Percentiles rank a stretch among this genome's conserved stretches.
Conservation (phyloP, 2,329 filamentous ascomycete species). For the Myriosclerotinia duriaeana region DNA sequence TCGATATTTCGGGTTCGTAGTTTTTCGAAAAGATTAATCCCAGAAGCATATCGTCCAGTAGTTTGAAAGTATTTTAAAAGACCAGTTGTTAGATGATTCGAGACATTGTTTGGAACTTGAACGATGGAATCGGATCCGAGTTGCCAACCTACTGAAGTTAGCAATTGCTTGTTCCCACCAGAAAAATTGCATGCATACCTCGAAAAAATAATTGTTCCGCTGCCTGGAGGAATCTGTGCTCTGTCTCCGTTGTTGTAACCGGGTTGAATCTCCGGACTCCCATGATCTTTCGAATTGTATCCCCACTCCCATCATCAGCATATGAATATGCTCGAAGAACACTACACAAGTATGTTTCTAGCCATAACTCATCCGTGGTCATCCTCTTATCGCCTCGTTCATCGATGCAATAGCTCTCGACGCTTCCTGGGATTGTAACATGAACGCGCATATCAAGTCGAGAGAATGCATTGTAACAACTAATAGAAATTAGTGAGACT, state of each 20-base stretch:
- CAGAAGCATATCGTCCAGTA: constrained; percentile 88
- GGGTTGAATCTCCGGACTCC: constrained; percentile 97
- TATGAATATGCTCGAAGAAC: constrained; percentile 94
- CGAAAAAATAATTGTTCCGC: constrained; percentile 94
- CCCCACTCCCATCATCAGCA: constrained; percentile 90
- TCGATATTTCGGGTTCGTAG: constrained; percentile 86
- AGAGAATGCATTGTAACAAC: constrained; percentile 99
- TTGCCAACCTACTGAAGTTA: constrained; percentile 69
- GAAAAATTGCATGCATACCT: constrained; percentile 50
- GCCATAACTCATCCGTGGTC: constrained; percentile 90
- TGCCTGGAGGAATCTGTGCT: constrained; percentile 92
- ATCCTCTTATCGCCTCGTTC: constrained; percentile 93
- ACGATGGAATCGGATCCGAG: constrained; percentile 95
- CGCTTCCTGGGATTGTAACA: constrained; percentile 92
- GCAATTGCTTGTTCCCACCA: constrained; percentile 3
- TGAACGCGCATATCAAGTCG: constrained; percentile 97
- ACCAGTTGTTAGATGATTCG: constrained; percentile 92
- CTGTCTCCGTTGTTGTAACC: constrained; percentile 95
- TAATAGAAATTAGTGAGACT: constrained; percentile 42
- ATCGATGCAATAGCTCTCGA: constrained; percentile 97
- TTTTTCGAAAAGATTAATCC: constrained; percentile 97
- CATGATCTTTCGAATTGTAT: constrained; percentile 93
- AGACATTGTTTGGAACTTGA: constrained; percentile 94
- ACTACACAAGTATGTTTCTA: constrained; percentile 95
- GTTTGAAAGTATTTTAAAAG: constrained; percentile 93